A percentile compares a stretch with the other conserved stretches of the same genome.
phyloP scores from a whole-genome alignment of 169 alveolate genomes.

The Plasmodium gonderi region DNA sequence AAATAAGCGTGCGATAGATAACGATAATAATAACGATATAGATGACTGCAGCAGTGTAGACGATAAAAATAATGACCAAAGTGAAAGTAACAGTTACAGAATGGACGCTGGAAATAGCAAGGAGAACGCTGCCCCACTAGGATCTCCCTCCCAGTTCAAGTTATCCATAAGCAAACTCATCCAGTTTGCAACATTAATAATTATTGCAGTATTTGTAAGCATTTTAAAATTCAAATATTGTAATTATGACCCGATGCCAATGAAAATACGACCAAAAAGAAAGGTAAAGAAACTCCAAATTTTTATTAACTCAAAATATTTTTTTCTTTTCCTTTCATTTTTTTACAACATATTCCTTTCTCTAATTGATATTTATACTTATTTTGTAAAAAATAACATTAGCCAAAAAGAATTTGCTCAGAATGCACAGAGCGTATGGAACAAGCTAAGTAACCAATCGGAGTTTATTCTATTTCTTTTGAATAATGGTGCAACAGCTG shows the following conservation, averaged over 20 bases:
- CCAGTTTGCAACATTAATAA: constrained; percentile 17
- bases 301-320: constrained; percentile 18
- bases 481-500: constrained; percentile 10
- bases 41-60: background rate
- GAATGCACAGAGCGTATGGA: constrained; percentile 9
- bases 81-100: background rate
- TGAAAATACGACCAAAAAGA: background rate
- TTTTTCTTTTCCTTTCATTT: constrained; percentile 43
- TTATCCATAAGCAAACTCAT: background rate
- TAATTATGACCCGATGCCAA: background rate
- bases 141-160: background rate
- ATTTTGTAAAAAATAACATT: constrained; percentile 19
- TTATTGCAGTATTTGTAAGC: constrained; percentile 3
- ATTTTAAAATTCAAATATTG: constrained; percentile 25
- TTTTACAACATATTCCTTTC: constrained; percentile 29
- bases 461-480: constrained; percentile 13
- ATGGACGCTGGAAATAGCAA: background rate
- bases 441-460: constrained; percentile 16
- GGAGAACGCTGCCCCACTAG: background rate
- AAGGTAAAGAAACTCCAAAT: background rate
- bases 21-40: background rate
- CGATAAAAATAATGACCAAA: background rate
- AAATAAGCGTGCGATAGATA: background rate
- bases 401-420: constrained; percentile 1
- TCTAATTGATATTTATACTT: constrained; percentile 2